Evolutionary conservation across 2,329 filamentous ascomycete species (phyloP).

Genomic region (Exserohilum turcica): DNA sequence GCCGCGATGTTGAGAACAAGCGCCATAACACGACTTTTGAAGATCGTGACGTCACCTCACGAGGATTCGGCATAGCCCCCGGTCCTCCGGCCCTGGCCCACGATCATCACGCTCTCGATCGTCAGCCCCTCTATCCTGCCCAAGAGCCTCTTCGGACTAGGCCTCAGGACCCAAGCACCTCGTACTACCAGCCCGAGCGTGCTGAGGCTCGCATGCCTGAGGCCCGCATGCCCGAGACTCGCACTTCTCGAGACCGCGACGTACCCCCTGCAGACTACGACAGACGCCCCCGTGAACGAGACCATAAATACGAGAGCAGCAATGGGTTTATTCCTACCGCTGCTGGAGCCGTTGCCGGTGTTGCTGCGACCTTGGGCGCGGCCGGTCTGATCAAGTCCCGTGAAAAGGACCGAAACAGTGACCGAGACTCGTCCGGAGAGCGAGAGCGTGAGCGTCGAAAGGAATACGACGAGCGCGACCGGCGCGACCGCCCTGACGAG

Average conservation of each 20-base stretch:
- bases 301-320: conserved; percentile 19
- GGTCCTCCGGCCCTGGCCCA: conserved; percentile 23
- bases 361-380: conserved; percentile 38
- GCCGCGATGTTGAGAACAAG: conserved; percentile 47
- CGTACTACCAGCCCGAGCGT: conserved; percentile 35
- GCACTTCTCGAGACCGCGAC: conserved; percentile 31
- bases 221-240: conserved; percentile 38
- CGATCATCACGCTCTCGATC: conserved; percentile 49
- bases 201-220: conserved; percentile 41
- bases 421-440: conserved; percentile 15
- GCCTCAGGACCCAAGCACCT: conserved; percentile 23
- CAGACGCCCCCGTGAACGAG: conserved; percentile 41
- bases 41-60: conserved; percentile 52
- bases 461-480: conserved; percentile 39
- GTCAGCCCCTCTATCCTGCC: conserved; percentile 36
- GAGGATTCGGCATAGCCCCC: conserved; percentile 55
- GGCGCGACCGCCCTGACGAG: conserved; percentile 33
- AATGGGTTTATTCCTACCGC: conserved; percentile 26
- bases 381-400: conserved; percentile 38
- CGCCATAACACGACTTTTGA: conserved; percentile 45
- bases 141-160: conserved; percentile 24
- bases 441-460: conserved; percentile 51
- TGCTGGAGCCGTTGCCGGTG: conserved; percentile 39
- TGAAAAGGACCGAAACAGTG: conserved; percentile 35
- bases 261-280: conserved; percentile 33